These are phyloP conservation scores for Hexamita inflata DNA, from an alignment of 208 protist genomes.

Conservation along the genomic window DNA sequence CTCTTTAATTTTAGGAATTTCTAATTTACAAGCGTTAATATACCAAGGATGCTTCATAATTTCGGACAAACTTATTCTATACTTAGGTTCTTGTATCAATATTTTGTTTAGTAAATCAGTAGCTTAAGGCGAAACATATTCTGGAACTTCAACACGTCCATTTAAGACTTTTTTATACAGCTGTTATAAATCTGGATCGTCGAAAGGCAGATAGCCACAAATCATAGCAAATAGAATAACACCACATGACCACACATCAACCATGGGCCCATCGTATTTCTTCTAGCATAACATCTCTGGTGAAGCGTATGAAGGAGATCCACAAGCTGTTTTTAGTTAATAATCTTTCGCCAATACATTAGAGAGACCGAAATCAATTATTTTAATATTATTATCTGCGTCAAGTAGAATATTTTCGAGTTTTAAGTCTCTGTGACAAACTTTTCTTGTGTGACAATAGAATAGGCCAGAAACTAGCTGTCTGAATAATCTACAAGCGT, in stretches of 20 bases:
- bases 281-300: conserved; percentile 70
- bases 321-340: conserved; percentile 63
- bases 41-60: conserved; percentile 54
- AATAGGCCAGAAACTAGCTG: conserved; percentile 56
- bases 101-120: conserved; percentile 53
- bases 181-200: conserved; percentile 63
- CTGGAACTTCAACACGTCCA: conserved; percentile 52
- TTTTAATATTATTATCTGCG: conserved; percentile 51
- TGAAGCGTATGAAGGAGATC: conserved; percentile 74
- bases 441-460: conserved; percentile 53
- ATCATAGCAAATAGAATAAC: conserved; percentile 75
- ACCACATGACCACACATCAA: conserved; percentile 76
- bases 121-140: conserved; percentile 21
- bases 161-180: conserved; percentile 71
- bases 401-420: conserved; percentile 73
- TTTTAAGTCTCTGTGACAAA: conserved; percentile 74
- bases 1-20: background rate
- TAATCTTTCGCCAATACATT: conserved; percentile 69
- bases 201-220: conserved; percentile 71
- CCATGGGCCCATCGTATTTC: conserved; percentile 67
- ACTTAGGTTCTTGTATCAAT: conserved; percentile 53
- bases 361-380: conserved; percentile 78
- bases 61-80: conserved; percentile 52
- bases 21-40: background rate
- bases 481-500: conserved; percentile 53